Evolutionary conservation across 2,329 filamentous ascomycete genomes (phyloP), one percentile per base, ranked within the genome.

Genomic region (Amylocarpus encephaloides): DNA sequence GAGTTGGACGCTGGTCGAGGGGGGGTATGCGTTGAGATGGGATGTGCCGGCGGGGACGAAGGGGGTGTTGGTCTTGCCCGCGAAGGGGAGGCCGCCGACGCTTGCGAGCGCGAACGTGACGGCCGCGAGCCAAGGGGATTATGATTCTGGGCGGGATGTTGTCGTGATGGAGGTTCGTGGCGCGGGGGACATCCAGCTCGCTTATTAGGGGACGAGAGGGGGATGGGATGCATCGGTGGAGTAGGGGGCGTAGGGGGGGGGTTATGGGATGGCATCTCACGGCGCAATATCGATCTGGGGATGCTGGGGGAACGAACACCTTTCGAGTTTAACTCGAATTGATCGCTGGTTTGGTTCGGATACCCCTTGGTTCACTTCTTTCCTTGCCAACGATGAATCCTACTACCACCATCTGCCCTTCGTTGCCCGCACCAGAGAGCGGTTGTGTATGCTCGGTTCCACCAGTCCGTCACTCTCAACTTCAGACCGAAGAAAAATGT

Each of bases 1-100:
- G 0, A 60, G 54, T 12, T 73, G 62, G 62, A 54, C 15, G 1
- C 15, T 52, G 19, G n/a, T 22, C 3, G 10, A 45, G 11, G 50
- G 42, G 3, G 58, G 55, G 1, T 59, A 55, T 45, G 48, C 16
- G 1, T 1, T 58, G 0, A 42, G 41, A 3, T 63, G 56, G 55
- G 26, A 32, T 30, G 51, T 47, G 5, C 61, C 60, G 6, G 42
- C 12, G 2, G 52, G 41, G 5, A 61, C 57, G 4, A 48, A 16
- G 9, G 60, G 60, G 1, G 43, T 7, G 5, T 18, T 61, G 11
- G 38, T 53, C 2, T 44, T 59, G 34, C 53, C 55, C 16, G 29
- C 33, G 2, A 47, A 22, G n/a, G 40, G 49, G 2, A 41, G 22
- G 12, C 32, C 38, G 29, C 53, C 55, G 13, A 50, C 26, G 33